These are phyloP conservation scores for Phytophthora melonis DNA, from an alignment of 352 stramenopile genomes.

Conservation along the genomic window DNA sequence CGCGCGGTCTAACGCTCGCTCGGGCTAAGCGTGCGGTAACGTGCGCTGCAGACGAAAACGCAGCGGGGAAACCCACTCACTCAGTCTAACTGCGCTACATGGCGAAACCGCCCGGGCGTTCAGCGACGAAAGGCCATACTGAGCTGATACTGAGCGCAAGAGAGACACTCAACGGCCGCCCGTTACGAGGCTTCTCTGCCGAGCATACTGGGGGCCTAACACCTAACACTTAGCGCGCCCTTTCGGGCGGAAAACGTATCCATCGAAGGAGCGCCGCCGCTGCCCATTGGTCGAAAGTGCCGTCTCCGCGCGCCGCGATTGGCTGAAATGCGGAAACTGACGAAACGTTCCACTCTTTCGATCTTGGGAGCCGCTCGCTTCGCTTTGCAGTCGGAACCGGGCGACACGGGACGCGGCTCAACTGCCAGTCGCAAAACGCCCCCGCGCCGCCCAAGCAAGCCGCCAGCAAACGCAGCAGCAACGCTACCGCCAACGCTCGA, in stretches of 20 bases:
- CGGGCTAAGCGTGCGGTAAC: background rate
- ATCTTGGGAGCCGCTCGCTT: constrained; percentile 42
- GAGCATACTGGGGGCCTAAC: constrained; percentile 24
- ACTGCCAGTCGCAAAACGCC: constrained; percentile 48
- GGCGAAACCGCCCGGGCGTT: no score
- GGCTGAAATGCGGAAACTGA: constrained; percentile 34
- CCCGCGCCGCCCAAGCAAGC: constrained; percentile 34
- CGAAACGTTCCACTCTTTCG: constrained; percentile 49
- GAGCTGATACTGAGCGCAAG: constrained; percentile 7
- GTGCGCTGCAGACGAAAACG: background rate
- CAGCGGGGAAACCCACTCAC: background rate
- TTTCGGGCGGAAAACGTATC: constrained; percentile 30
- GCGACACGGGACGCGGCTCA: constrained; percentile 37
- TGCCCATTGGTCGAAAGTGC: constrained; percentile 26
- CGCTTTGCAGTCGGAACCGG: constrained; percentile 9
- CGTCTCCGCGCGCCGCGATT: background rate
- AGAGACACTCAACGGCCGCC: constrained; percentile 37
- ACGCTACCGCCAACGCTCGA: constrained; percentile 19
- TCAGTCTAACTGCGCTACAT: no score
- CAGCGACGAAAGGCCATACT: constrained; percentile 22
- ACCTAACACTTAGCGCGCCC: constrained; percentile 25
- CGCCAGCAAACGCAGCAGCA: background rate
- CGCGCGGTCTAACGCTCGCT: background rate
- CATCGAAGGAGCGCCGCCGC: constrained; percentile 11
- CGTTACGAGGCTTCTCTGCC: constrained; percentile 42